phyloP scores from a whole-genome alignment of 768 basidiomycete genomes.

The Trametes coccinea region DNA sequence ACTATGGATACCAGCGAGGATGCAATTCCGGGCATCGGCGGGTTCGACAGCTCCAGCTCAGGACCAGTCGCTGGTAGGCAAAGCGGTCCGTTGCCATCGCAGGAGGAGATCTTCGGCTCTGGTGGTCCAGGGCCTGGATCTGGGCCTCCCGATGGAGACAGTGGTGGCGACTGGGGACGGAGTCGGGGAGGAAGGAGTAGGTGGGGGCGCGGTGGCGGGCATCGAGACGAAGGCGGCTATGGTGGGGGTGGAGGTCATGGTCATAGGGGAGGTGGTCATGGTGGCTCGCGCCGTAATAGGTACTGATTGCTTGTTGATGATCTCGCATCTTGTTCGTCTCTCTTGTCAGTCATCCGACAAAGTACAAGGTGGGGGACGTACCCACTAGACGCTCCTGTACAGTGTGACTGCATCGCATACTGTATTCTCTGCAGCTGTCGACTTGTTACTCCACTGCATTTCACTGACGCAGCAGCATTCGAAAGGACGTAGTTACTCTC shows the following conservation, averaged over 20 bases:
- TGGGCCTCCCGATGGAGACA: constrained; percentile 24
- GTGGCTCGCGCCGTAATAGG: constrained; percentile 6
- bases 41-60: constrained; percentile 32
- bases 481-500: too few species aligned
- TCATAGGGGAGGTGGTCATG: not conserved
- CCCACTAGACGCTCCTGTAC: too few species aligned
- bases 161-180: constrained; percentile 33
- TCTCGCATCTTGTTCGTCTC: not conserved
- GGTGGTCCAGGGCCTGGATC: constrained; percentile 35
- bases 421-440: too few species aligned
- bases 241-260: constrained; percentile 3
- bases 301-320: not conserved
- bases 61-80: constrained; percentile 30
- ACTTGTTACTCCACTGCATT: too few species aligned
- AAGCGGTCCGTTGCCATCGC: constrained; percentile 44
- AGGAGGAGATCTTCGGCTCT: constrained; percentile 51
- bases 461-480: too few species aligned
- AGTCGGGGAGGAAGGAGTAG: constrained; percentile 24
- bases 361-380: too few species aligned
- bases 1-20: constrained; percentile 46
- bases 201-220: constrained; percentile 17
- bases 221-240: constrained; percentile 12
- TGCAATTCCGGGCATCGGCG: constrained; percentile 65
- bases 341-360: too few species aligned
- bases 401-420: too few species aligned